phyloP scores from a whole-genome alignment of 495 filamentous ascomycete genomes.

The Patellaria atrata region DNA sequence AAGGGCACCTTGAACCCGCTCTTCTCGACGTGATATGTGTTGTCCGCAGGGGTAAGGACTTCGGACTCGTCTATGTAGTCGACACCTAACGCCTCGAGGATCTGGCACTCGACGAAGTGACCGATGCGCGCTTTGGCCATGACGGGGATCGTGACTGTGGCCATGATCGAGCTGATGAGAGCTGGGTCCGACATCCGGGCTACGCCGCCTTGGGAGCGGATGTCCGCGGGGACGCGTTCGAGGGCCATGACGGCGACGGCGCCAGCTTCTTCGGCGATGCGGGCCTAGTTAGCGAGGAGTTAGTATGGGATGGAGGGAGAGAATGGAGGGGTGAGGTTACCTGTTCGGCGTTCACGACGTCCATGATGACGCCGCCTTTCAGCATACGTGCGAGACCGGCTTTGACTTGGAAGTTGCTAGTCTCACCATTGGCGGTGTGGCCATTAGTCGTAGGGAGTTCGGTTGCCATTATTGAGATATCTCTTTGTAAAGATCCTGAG shows the following conservation, averaged over 20 bases:
- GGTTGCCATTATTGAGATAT: constrained; percentile 26
- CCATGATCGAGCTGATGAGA: constrained; percentile 96
- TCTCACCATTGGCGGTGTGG: constrained; percentile 23
- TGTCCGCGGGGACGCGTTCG: constrained; percentile 95
- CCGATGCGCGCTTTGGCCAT: constrained; percentile 99
- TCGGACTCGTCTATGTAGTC: constrained; percentile 98
- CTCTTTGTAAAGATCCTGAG: too few species aligned
- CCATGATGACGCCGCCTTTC: constrained; percentile 99
- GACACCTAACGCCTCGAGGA: constrained; percentile 84
- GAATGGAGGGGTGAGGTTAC: constrained; percentile 31
- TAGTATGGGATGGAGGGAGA: background rate
- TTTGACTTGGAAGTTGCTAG: constrained; percentile 49
- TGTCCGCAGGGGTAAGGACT: constrained; percentile 90
- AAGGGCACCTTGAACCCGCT: constrained; percentile 71
- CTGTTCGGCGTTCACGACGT: constrained; percentile 88
- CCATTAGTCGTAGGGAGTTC: constrained; percentile 26
- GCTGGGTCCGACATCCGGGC: constrained; percentile 91
- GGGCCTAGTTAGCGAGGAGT: constrained; percentile 38
- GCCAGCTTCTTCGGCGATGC: constrained; percentile 94
- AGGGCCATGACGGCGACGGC: constrained; percentile 96
- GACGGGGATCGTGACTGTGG: constrained; percentile 92
- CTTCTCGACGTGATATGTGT: constrained; percentile 85
- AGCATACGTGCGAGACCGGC: constrained; percentile 91
- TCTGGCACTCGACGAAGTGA: constrained; percentile 97
- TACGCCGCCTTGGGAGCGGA: constrained; percentile 81